These are phyloP conservation scores for Penicillium thymicola DNA, from an alignment of 2,329 filamentous ascomycete species.

Conservation along the genomic window DNA sequence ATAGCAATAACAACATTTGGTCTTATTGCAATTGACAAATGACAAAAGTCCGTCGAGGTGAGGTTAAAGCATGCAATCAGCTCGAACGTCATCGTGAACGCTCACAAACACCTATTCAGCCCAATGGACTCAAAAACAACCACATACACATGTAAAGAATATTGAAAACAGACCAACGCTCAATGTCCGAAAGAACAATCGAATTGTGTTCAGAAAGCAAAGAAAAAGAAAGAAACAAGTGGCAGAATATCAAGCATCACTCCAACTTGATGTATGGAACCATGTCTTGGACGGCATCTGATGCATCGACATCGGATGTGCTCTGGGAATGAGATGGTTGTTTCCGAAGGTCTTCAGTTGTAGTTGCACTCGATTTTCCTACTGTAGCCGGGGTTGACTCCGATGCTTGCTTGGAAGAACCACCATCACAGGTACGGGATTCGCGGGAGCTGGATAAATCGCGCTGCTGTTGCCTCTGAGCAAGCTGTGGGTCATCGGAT, in stretches of 20 bases:
- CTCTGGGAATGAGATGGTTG: no score
- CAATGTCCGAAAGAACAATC: background rate
- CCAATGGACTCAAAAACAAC: background rate
- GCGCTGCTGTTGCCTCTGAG: background rate
- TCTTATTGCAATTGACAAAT: background rate
- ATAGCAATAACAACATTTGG: background rate
- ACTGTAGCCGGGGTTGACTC: background rate
- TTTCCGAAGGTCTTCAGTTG: background rate
- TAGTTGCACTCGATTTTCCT: constrained; percentile 43
- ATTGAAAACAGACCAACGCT: background rate
- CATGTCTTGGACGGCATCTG: background rate
- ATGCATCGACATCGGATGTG: background rate
- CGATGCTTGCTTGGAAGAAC: background rate
- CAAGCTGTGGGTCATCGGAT: background rate
- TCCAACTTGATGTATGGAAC: background rate
- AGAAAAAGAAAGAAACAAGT: background rate
- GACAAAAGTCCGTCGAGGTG: background rate
- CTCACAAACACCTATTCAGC: background rate
- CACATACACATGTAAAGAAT: background rate
- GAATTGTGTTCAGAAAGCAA: background rate
- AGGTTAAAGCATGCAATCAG: background rate
- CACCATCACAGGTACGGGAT: background rate
- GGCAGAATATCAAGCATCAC: background rate
- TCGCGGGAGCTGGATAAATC: background rate
- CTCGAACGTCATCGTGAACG: background rate